Conservation (phyloP, 192 early-diverging fungal species). For the Backusella psychrophila region DNA sequence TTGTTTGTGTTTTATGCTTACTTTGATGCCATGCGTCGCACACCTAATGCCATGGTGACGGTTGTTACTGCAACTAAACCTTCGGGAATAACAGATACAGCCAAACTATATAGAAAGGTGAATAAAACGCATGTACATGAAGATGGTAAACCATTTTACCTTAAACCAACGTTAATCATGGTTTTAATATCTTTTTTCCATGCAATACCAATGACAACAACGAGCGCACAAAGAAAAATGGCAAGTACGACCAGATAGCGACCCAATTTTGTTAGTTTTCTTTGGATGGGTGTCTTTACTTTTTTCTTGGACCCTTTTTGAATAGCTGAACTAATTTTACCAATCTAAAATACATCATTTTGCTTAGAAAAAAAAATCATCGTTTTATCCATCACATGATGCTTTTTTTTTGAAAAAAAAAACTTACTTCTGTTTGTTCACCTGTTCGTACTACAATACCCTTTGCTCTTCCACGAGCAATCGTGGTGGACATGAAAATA, state of each 20-base stretch:
- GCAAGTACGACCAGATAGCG: conserved; percentile 82
- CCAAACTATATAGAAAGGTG: conserved; percentile 44
- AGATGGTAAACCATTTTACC: conserved; percentile 34
- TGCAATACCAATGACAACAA: conserved; percentile 80
- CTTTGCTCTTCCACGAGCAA: conserved; percentile 86
- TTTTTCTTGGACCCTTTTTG: conserved; percentile 50
- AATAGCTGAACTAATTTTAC: conserved; percentile 90
- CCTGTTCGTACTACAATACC: conserved; percentile 94
- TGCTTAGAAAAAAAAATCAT: not conserved
- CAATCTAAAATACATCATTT: conserved; percentile 55
- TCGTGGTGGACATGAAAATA: conserved; percentile 95
- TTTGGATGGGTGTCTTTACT: conserved; percentile 65
- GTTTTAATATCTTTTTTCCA: conserved; percentile 65
- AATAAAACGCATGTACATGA: not conserved
- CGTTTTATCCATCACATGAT: not conserved
- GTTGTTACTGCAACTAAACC: conserved; percentile 97
- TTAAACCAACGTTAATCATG: conserved; percentile 83
- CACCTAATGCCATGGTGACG: conserved; percentile 95
- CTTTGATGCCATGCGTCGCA: conserved; percentile 84
- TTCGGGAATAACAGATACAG: conserved; percentile 97
- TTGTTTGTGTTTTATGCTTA: conserved; percentile 36
- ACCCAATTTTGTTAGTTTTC: conserved; percentile 77
- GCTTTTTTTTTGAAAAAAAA: too few relatives aligned
- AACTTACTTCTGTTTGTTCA: conserved; percentile 63
- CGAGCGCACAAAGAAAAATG: conserved; percentile 74